These are phyloP conservation scores for Ambrosiella beaveri DNA, from an alignment of 2,329 filamentous ascomycete genomes.

Conservation along the genomic window DNA sequence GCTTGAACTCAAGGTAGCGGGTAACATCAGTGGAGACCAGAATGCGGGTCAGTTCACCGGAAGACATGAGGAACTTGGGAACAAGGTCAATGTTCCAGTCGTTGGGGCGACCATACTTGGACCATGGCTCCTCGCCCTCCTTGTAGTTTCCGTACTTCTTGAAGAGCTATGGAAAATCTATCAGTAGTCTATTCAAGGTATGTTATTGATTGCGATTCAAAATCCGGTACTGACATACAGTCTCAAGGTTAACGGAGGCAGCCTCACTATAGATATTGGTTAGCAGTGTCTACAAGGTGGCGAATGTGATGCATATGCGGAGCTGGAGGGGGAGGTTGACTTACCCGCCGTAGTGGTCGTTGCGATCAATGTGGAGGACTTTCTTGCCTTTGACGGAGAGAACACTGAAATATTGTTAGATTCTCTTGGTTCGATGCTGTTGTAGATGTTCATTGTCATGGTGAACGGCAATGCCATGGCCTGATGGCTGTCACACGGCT, in stretches of 20 bases:
- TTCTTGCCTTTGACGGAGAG: conserved; percentile 98
- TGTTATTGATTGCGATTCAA: not conserved
- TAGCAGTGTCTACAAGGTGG: conserved; percentile 17
- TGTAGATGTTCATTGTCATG: not conserved
- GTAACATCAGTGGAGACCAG: conserved; percentile 89
- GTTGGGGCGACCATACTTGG: conserved; percentile 88
- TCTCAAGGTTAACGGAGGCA: conserved; percentile 90
- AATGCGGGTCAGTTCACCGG: conserved; percentile 95
- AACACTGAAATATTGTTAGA: conserved; percentile 38
- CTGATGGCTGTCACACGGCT: no score
- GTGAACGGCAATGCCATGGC: not conserved
- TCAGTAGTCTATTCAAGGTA: not conserved
- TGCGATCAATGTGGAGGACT: conserved; percentile 96
- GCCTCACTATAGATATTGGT: conserved; percentile 44
- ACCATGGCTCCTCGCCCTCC: conserved; percentile 78
- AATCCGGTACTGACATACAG: conserved; percentile 36
- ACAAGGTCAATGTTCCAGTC: conserved; percentile 99
- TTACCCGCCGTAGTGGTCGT: conserved; percentile 95
- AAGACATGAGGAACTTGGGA: conserved; percentile 96
- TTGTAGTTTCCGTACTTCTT: conserved; percentile 83
- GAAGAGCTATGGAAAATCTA: conserved; percentile 50
- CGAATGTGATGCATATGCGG: conserved; percentile 2
- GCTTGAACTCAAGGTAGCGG: conserved; percentile 79
- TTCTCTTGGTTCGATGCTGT: not conserved
- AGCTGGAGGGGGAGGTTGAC: conserved; percentile 21